A percentile compares a stretch with the other conserved stretches of the same genome.
These are phyloP conservation scores for Gillenia trifoliata DNA, from an alignment of 306 rosid genomes.

Conservation along the genomic window DNA sequence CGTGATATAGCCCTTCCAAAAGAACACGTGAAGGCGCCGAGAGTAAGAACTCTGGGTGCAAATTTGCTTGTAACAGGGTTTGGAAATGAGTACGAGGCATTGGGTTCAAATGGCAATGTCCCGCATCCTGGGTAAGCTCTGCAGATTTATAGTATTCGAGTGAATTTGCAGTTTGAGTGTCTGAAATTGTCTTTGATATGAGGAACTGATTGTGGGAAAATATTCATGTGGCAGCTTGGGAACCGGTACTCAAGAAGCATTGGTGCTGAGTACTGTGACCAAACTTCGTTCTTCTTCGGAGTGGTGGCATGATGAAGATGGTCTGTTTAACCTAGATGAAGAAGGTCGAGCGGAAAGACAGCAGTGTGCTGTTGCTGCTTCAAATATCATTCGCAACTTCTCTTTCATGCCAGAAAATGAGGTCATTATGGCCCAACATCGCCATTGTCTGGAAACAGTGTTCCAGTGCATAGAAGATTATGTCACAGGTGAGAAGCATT, in stretches of 20 bases:
- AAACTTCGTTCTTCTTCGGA: constrained; percentile 60
- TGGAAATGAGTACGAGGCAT: constrained; percentile 66
- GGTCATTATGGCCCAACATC: constrained; percentile 85
- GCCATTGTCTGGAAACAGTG: constrained; percentile 87
- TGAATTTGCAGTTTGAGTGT: constrained; percentile 9
- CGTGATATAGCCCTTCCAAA: constrained; percentile 85
- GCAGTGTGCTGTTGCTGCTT: constrained; percentile 88
- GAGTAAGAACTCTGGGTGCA: constrained; percentile 69
- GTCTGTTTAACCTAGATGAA: constrained; percentile 84
- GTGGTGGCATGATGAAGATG: constrained; percentile 87
- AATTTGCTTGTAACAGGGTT: constrained; percentile 78
- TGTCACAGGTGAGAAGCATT: constrained; percentile 44
- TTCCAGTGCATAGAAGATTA: constrained; percentile 90
- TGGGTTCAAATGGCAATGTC: constrained; percentile 52
- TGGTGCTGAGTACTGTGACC: constrained; percentile 36
- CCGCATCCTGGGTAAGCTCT: constrained; percentile 51
- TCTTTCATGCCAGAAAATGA: constrained; percentile 99
- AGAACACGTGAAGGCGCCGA: constrained; percentile 51
- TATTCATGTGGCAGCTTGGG: constrained; percentile 44
- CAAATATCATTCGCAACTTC: constrained; percentile 88
- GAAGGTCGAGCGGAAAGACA: constrained; percentile 92
- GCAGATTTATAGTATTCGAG: neutral
- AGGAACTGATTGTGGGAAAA: constrained; percentile 27
- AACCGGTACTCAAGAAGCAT: constrained; percentile 52
- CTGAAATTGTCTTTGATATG: constrained; percentile 9